phyloP scores from a whole-genome alignment of 768 basidiomycete species.

The Inosperma sp. region DNA sequence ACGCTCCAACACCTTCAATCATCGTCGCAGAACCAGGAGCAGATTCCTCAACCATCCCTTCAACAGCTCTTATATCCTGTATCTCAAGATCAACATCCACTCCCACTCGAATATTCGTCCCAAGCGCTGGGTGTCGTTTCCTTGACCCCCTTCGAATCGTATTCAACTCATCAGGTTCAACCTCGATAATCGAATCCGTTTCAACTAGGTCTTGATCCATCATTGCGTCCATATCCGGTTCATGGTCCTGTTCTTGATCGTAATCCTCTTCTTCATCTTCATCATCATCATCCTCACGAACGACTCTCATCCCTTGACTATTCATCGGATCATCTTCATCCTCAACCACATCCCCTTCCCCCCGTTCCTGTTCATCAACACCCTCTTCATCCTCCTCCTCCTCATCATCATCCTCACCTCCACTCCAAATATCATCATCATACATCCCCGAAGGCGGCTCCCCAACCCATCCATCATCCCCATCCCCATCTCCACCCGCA shows the following conservation, averaged over 20 bases:
- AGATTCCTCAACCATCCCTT: constrained; percentile 31
- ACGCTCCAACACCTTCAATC: neutral
- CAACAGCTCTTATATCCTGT: constrained; percentile 3
- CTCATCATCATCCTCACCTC: neutral
- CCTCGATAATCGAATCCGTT: no score
- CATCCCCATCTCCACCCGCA: neutral
- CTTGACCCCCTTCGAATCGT: no score
- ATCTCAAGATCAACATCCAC: neutral
- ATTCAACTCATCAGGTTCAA: no score
- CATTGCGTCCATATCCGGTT: no score
- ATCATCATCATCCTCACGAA: neutral
- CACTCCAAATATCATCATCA: constrained; percentile 4
- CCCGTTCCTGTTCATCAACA: neutral
- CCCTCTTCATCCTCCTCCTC: neutral
- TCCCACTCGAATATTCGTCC: neutral
- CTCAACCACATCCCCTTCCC: neutral
- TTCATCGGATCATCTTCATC: constrained; percentile 1
- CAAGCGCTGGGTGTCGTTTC: neutral
- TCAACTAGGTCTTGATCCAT: no score
- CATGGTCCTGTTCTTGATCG: neutral
- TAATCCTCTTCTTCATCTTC: neutral
- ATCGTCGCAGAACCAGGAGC: constrained; percentile 35
- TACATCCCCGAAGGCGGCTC: constrained; percentile 2
- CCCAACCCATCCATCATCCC: constrained; percentile 2
- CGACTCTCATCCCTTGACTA: constrained; percentile 1